A percentile compares a stretch with the other conserved stretches of the same genome.
Evolutionary conservation across 2,329 filamentous ascomycete genomes (phyloP).

Genomic region (Pseudogymnoascus destructans): DNA sequence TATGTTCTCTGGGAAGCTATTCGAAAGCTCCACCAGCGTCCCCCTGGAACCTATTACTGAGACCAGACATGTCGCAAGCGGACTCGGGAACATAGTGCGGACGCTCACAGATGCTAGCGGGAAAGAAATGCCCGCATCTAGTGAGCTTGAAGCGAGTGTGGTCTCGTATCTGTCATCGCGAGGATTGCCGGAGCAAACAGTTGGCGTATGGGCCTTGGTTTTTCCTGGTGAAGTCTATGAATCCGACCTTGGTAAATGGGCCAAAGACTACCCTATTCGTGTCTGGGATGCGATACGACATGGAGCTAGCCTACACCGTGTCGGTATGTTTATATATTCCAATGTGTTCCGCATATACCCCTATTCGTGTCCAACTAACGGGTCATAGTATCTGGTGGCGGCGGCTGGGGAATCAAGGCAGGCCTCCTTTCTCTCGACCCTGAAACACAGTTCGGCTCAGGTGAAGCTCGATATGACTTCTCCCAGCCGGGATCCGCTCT

Average conservation of each 20-base stretch:
- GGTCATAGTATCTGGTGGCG: conserved; percentile 57
- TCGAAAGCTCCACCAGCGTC: not conserved
- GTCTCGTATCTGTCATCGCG: conserved; percentile 39
- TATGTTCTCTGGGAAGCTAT: not conserved
- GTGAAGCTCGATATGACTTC: conserved; percentile 37
- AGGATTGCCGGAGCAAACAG: conserved; percentile 27
- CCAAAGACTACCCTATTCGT: not conserved
- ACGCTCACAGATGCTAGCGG: conserved; percentile 31
- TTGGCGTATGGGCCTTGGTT: conserved; percentile 63
- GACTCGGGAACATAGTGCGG: conserved; percentile 69
- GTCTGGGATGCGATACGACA: not conserved
- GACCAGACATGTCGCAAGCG: conserved; percentile 41
- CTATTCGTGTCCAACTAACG: conserved; percentile 11
- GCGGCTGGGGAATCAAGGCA: conserved; percentile 72
- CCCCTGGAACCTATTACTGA: not conserved
- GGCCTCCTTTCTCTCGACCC: conserved; percentile 70
- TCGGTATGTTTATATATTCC: conserved; percentile 19
- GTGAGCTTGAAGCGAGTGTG: conserved; percentile 56
- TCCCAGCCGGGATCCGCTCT: conserved; percentile 16
- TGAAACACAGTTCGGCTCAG: conserved; percentile 39
- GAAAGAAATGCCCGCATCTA: conserved; percentile 46
- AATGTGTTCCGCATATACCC: not conserved
- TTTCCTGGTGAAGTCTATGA: conserved; percentile 32
- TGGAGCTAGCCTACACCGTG: conserved; percentile 17
- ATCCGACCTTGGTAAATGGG: not conserved